A percentile compares a stretch with the other conserved stretches of the same genome.
These are phyloP conservation scores for Cubamyces lactineus DNA, from an alignment of 768 basidiomycete species.

Conservation along the genomic window DNA sequence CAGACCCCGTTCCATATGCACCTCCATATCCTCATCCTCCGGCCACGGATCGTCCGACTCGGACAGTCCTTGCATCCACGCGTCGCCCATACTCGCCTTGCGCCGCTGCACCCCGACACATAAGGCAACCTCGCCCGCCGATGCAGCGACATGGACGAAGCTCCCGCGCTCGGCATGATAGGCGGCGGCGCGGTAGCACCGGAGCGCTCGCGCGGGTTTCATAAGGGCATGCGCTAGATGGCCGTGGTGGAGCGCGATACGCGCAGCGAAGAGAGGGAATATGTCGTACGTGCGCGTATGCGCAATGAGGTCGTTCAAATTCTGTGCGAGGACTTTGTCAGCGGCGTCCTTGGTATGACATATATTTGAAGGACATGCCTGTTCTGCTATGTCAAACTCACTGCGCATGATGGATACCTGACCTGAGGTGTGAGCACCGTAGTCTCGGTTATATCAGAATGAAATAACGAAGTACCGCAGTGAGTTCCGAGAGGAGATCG, in stretches of 20 bases:
- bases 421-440: not conserved
- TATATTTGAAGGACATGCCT: constrained; percentile 43
- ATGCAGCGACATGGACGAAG: constrained; percentile 52
- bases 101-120: constrained; percentile 46
- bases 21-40: constrained; percentile 35
- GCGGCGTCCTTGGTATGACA: not conserved
- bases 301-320: constrained; percentile 55
- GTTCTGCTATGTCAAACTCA: constrained; percentile 66
- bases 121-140: constrained; percentile 55
- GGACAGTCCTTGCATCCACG: constrained; percentile 19
- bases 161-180: constrained; percentile 43
- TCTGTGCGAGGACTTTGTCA: constrained; percentile 28
- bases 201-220: constrained; percentile 52
- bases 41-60: constrained; percentile 26
- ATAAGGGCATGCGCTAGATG: constrained; percentile 75
- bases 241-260: constrained; percentile 69
- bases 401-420: constrained; percentile 70
- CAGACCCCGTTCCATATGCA: constrained; percentile 32
- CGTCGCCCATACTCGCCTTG: constrained; percentile 26
- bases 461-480: constrained; percentile 50
- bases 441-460: not conserved
- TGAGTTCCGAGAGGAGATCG: constrained; percentile 71
- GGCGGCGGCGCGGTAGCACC: constrained; percentile 67
- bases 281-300: constrained; percentile 62
- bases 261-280: constrained; percentile 58